These are phyloP conservation scores for Irpex sp. DNA, from an alignment of 1,284 basidiomycete genomes.

Conservation along the genomic window DNA sequence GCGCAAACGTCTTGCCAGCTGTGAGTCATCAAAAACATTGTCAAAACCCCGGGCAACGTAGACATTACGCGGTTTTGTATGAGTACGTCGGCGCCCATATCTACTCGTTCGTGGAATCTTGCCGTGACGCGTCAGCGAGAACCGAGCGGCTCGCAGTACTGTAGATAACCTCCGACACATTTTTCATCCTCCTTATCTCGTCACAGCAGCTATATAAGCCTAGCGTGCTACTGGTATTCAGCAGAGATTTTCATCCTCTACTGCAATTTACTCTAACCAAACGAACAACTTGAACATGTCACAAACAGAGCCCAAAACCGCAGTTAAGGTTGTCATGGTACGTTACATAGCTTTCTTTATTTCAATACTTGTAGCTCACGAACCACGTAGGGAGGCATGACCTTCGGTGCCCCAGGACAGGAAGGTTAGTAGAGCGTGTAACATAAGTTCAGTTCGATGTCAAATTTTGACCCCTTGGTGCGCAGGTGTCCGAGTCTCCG, in stretches of 20 bases:
- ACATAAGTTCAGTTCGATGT: background rate
- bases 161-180: too few relatives aligned
- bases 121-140: background rate
- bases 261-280: background rate
- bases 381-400: conserved; percentile 40
- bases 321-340: conserved; percentile 39
- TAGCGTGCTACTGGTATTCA: too few relatives aligned
- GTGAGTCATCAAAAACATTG: too few relatives aligned
- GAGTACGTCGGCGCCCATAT: background rate
- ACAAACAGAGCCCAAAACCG: conserved; percentile 27
- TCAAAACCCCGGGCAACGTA: background rate
- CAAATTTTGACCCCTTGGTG: background rate
- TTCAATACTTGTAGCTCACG: too few relatives aligned
- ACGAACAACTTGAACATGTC: background rate
- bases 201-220: background rate
- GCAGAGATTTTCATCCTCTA: too few relatives aligned
- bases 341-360: background rate
- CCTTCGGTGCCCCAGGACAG: conserved; percentile 39
- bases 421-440: conserved; percentile 23
- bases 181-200: too few relatives aligned
- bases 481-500: conserved; percentile 43
- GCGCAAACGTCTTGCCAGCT: too few relatives aligned
- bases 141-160: background rate
- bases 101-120: background rate
- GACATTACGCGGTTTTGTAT: background rate